Percentiles rank a stretch among this genome's conserved stretches.
Conservation (phyloP, 2,329 filamentous ascomycete genomes). For the Fusarium foetens region DNA sequence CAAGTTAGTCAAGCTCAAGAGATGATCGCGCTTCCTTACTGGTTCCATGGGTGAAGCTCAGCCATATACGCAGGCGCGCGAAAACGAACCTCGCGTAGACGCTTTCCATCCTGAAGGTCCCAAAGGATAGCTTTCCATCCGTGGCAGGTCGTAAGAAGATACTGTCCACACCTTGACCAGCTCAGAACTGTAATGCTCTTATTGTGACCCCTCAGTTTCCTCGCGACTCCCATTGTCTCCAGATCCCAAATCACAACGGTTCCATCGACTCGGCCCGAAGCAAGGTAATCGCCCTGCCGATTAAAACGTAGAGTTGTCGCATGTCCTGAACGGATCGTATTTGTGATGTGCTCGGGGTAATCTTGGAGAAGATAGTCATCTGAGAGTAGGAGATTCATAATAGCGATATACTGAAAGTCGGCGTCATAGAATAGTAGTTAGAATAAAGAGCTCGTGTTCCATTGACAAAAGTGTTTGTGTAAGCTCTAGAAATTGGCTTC, state of each 20-base stretch:
- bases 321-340: constrained; percentile 80
- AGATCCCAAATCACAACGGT: constrained; percentile 96
- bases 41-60: constrained; percentile 90
- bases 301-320: constrained; percentile 84
- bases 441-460: constrained; percentile 28
- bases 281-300: constrained; percentile 91
- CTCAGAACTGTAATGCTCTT: constrained; percentile 93
- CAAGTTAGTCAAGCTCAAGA: constrained; percentile 34
- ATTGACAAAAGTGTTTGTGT: constrained; percentile 34
- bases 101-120: constrained; percentile 79
- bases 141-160: constrained; percentile 90
- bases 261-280: constrained; percentile 92
- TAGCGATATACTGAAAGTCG: constrained; percentile 1
- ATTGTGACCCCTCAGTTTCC: constrained; percentile 92
- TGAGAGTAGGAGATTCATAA: constrained; percentile 69
- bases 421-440: constrained; percentile 1
- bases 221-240: constrained; percentile 95
- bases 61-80: constrained; percentile 95
- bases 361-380: constrained; percentile 77
- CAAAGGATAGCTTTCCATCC: constrained; percentile 97
- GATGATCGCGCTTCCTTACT: constrained; percentile 60
- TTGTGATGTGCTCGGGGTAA: constrained; percentile 89
- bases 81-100: constrained; percentile 87
- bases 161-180: constrained; percentile 93
- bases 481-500: constrained; percentile 36